Evolutionary conservation across 495 filamentous ascomycete species (phyloP), one percentile per base, ranked within the genome.

Genomic region (Recurvomyces mirabilis): DNA sequence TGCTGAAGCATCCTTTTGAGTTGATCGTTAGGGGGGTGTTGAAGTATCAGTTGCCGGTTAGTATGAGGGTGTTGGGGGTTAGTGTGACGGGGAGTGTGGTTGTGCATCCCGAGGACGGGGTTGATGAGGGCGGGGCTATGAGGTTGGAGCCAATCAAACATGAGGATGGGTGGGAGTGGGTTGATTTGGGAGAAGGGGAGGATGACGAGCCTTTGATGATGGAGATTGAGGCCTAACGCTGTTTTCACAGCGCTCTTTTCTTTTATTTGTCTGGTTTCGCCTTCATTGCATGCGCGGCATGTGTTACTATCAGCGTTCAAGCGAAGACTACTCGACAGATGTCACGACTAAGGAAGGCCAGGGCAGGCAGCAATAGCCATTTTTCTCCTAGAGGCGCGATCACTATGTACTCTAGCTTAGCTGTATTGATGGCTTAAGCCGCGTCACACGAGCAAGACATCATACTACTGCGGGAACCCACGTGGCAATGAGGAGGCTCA

Each of bases 1-100:
- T 96, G 21, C 64, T 96, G 21, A 71, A 88, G 54, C 79, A 95
- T 64, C 82, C 87, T 24, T 98, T 96, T 49, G 84, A 93, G 44
- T 68, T 98, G 40, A 86, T 94, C 46, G 77, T 96, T 22, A 77
- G 87, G 39, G 91, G 91, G 28, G 79, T 88, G 5, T 64, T 98
- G 55, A 84, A 84, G 59, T 98, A 98, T 56, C 79, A 82, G 22
- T 68, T 95, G 15, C 91, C 91, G 10, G 68, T 98, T 40, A 88
- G 74, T 54, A 78, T 79, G 25, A 74, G 73, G 29, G 68, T 77
- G 37, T 68, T 78, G 49, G 71, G 69, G 0, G 68, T 67, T 4
- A 65, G 68, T 11, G 67, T 79, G 43, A 71, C 68, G 38, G 67
- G 66, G 13, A 74, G 60, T 36, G 59, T 75, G 25, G 59, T 66